phyloP scores from a whole-genome alignment of 2,329 filamentous ascomycete species.

The Geosmithia flava region DNA sequence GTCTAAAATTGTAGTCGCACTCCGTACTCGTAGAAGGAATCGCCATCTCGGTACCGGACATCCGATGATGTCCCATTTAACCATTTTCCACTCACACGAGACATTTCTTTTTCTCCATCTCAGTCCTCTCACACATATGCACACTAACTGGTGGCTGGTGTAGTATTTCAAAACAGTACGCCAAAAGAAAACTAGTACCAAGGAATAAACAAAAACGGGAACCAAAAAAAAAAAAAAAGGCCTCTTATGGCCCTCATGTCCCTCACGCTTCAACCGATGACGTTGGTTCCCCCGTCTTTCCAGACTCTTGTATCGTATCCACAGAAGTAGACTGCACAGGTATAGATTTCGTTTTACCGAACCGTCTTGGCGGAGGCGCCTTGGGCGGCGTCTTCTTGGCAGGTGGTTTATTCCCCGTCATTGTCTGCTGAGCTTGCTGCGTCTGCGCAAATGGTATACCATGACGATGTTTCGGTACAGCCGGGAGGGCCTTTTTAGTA shows the following conservation, averaged over 20 bases:
- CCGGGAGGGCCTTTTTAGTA: slow-evolving; percentile 36
- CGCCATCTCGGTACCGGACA: no score
- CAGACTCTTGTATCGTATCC: slow-evolving; percentile 12
- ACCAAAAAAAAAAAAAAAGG: background rate
- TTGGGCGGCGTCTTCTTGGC: slow-evolving; percentile 30
- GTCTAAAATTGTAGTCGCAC: no score
- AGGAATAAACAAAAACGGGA: no score
- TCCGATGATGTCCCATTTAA: no score
- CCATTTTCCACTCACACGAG: no score
- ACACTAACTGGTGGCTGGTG: no score
- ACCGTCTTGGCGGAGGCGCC: slow-evolving; percentile 31
- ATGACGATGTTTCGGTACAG: slow-evolving; percentile 43
- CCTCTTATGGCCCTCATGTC: no score
- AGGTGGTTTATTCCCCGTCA: slow-evolving; percentile 15
- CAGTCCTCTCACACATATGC: no score
- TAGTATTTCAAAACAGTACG: no score
- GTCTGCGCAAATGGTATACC: slow-evolving; percentile 29
- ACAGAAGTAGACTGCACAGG: slow-evolving; percentile 16
- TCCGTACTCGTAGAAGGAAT: no score
- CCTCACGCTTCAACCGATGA: background rate
- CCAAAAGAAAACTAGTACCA: no score
- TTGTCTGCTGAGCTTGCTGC: slow-evolving; percentile 13
- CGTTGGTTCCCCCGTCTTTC: slow-evolving; percentile 4
- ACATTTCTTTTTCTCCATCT: no score
- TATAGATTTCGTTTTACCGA: slow-evolving; percentile 25